These are phyloP conservation scores for Cladophialophora exuberans DNA, from an alignment of 2,329 filamentous ascomycete genomes.

Conservation along the genomic window DNA sequence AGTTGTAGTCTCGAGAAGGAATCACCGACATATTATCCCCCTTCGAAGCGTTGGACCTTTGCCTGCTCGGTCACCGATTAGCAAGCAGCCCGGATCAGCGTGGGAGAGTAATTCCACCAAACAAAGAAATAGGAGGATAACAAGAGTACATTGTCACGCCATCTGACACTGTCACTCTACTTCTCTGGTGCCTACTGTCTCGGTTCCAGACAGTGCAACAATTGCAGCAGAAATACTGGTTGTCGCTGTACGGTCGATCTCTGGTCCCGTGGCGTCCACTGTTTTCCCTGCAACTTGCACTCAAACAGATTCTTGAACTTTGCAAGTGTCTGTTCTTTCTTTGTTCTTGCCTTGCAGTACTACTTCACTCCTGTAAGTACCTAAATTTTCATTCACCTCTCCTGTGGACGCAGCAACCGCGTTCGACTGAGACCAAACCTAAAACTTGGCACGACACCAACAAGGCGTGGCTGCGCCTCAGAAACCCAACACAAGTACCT, in stretches of 20 bases:
- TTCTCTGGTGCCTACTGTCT: constrained; percentile 3
- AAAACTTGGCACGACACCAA: neutral
- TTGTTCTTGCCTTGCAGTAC: constrained; percentile 17
- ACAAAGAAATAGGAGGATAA: constrained; percentile 20
- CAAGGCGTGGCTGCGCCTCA: constrained; percentile 20
- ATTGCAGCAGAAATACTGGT: constrained; percentile 10
- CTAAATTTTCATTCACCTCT: neutral
- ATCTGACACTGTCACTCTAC: constrained; percentile 6
- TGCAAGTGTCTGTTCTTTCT: constrained; percentile 1
- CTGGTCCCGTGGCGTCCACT: constrained; percentile 31
- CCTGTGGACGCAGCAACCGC: neutral
- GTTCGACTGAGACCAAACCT: neutral
- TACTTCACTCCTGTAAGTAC: constrained; percentile 20
- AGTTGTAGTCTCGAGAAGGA: constrained; percentile 12
- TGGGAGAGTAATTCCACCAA: constrained; percentile 18
- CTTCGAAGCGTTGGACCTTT: neutral
- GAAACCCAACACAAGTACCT: constrained; percentile 1
- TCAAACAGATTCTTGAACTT: neutral
- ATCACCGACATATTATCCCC: constrained; percentile 1
- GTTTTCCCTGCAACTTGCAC: constrained; percentile 8
- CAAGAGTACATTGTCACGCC: constrained; percentile 22
- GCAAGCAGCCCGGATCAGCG: constrained; percentile 22
- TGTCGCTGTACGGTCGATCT: constrained; percentile 32
- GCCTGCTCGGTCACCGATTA: constrained; percentile 22
- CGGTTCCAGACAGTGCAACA: constrained; percentile 1